Base-by-base conservation (phyloP, 108 stramenopile species). In the Nitzschia sp. region DNA sequence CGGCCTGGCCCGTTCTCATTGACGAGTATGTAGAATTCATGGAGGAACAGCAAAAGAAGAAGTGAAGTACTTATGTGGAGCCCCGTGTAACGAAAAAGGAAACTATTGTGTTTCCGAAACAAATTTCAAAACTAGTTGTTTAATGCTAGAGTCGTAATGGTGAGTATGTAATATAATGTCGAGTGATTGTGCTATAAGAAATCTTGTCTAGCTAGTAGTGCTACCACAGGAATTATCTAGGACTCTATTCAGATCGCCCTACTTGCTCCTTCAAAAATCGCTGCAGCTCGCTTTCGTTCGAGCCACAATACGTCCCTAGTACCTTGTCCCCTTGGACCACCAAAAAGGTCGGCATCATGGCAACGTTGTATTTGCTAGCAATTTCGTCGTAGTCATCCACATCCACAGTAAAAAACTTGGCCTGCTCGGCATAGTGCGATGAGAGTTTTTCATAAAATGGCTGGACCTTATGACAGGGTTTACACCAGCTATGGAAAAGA, bases 331-430 rank as follows among this genome's bases (percentile, higher is more conserved):
- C 70, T 32, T 64, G 59, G 19, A 90, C 63, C 15, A 86, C 78
- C 42, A 90, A 51, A 75, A 95, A 97, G 18, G 94, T 97, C 15
- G 96, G 94, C 92, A 97, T 85, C 80, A 93, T 85, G 0, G 86
- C 81, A 3, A 94, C 80, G 3, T 72, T 71, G 59, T 70, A 80
- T 36, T 87, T 49, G 11, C 66, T 56, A 15, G 90, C 82, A 42
- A 95, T 30, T 2, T 67, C 83, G 66, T 95, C 92, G 26, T 87
- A 81, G 53, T 88, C 90, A 56, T 96, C 96, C 1, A 90, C 96
- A 71, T 95, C 93, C 0, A 94, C 75, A 27, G 64, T 69, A 0
- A 80, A 61, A 54, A 88, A 80, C 5, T 23, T 6, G 3, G 31
- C 33, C 1, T 42, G 31, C 1, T 21, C 31, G 4, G 53, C 49